Evolutionary conservation across 495 filamentous ascomycete species (phyloP).

Genomic region (Xylaria flabelliformis): DNA sequence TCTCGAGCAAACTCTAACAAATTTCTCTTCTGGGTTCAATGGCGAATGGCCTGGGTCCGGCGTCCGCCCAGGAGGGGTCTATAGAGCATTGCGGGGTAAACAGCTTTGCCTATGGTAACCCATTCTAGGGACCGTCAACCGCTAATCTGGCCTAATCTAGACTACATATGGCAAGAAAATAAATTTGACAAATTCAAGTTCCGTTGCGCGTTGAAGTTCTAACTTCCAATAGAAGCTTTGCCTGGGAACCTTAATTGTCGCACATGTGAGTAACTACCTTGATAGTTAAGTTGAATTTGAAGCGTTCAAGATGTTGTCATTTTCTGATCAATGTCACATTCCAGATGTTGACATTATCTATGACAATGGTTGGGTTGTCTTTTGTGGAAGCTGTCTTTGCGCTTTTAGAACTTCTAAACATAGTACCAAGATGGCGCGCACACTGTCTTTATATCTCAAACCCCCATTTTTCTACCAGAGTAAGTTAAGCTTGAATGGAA

Average conservation of each 20-base stretch:
- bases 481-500: not conserved
- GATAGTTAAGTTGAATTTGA: not conserved
- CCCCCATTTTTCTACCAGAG: not conserved
- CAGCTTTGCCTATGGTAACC: not conserved
- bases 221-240: not conserved
- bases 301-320: not conserved
- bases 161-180: not conserved
- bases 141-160: not conserved
- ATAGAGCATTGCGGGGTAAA: constrained; percentile 15
- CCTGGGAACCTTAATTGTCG: too few species aligned
- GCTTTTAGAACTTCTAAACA: not conserved
- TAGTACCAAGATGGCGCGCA: not conserved
- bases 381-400: not conserved
- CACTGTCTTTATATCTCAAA: not conserved
- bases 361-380: not conserved
- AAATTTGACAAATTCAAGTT: not conserved
- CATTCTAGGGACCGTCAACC: not conserved
- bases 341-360: not conserved
- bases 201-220: not conserved
- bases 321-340: not conserved
- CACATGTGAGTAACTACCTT: too few species aligned
- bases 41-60: not conserved
- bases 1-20: constrained; percentile 14
- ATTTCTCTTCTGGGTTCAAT: not conserved
- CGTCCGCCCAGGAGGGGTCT: not conserved